A percentile compares a stretch with the other conserved stretches of the same genome.
Conservation (phyloP, 169 alveolate genomes). For the Cyclospora cayetanensis region DNA sequence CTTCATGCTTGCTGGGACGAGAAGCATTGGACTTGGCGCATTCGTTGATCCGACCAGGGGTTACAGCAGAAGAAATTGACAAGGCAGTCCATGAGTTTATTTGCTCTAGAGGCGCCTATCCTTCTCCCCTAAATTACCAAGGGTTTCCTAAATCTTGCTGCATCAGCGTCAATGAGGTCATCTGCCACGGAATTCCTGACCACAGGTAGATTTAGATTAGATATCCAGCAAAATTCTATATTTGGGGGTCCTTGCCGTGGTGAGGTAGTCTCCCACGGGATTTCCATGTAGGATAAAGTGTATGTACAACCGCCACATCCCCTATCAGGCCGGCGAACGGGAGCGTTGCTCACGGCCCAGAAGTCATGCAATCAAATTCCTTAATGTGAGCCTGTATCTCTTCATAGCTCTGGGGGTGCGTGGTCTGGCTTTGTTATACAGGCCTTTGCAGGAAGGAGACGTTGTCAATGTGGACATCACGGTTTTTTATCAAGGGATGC, state of each 20-base stretch:
- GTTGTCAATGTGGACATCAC: constrained; percentile 91
- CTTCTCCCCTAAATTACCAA: constrained; percentile 97
- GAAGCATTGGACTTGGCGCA: constrained; percentile 95
- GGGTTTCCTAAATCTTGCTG: constrained; percentile 97
- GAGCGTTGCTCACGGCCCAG: background rate
- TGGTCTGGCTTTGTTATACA: background rate
- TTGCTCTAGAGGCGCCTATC: constrained; percentile 95
- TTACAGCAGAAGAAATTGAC: constrained; percentile 97
- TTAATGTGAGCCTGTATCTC: background rate
- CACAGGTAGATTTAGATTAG: no score
- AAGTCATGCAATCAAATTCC: background rate
- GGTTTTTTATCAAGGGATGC: constrained; percentile 86
- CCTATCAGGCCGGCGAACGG: no score
- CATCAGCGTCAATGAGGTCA: constrained; percentile 96
- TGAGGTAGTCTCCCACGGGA: no score
- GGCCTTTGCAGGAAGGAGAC: constrained; percentile 94
- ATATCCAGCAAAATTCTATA: no score
- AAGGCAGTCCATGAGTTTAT: constrained; percentile 93
- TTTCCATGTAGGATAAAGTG: no score
- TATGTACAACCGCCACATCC: no score
- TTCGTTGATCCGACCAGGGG: constrained; percentile 93
- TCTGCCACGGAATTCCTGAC: constrained; percentile 95
- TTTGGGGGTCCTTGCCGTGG: no score
- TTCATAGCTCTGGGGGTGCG: background rate
- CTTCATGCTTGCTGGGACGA: constrained; percentile 93